phyloP scores from a whole-genome alignment of 441 rosid genomes.

The Jatropha multifida region DNA sequence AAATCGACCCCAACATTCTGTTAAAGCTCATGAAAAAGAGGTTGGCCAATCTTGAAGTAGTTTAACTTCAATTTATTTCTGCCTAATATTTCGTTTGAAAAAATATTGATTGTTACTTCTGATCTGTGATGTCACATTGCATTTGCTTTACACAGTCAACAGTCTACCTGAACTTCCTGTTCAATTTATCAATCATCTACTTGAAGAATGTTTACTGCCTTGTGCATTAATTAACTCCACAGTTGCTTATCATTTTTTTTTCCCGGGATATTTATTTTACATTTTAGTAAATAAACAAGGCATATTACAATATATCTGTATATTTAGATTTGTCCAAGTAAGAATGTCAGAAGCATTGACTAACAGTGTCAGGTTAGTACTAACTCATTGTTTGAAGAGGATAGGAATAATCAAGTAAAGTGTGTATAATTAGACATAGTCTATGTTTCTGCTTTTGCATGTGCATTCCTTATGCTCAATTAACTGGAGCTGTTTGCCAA shows the following conservation, averaged over 20 bases:
- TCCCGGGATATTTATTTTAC: neutral
- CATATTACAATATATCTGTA: neutral
- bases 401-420: neutral
- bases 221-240: neutral
- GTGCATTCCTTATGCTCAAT: neutral
- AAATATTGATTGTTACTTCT: neutral
- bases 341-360: neutral
- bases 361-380: neutral
- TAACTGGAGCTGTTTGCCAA: neutral
- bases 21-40: slow-evolving; percentile 83
- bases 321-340: neutral
- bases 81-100: neutral
- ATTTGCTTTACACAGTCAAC: neutral
- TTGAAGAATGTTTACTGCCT: neutral
- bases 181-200: neutral
- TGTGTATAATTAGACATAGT: neutral
- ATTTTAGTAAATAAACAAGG: neutral
- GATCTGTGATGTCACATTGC: neutral
- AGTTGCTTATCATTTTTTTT: too few relatives aligned
- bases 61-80: neutral
- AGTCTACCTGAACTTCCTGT: neutral
- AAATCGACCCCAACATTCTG: slow-evolving; percentile 51
- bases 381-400: neutral
- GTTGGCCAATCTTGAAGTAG: slow-evolving; percentile 25
- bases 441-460: neutral